These are phyloP conservation scores for Lumnitzera littorea DNA, from an alignment of 345 rosid species.

Conservation along the genomic window DNA sequence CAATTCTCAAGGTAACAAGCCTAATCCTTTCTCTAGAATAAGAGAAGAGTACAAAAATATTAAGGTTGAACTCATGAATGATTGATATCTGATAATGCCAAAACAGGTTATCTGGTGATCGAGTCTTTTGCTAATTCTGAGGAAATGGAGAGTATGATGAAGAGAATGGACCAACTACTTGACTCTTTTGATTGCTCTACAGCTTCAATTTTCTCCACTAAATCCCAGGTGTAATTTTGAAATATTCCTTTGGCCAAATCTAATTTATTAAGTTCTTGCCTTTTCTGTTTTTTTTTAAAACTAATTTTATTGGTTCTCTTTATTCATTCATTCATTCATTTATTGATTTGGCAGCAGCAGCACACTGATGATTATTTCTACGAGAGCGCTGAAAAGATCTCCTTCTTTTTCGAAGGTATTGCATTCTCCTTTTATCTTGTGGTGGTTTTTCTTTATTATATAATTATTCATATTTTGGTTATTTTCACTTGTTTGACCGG, in stretches of 20 bases:
- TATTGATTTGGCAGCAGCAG: conserved; percentile 27
- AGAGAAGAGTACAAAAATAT: background rate
- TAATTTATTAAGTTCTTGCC: background rate
- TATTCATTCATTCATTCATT: background rate
- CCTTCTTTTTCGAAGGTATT: conserved; percentile 93
- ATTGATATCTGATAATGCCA: background rate
- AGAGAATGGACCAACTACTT: conserved; percentile 62
- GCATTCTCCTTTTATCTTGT: background rate
- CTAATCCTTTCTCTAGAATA: background rate
- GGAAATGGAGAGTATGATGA: conserved; percentile 56
- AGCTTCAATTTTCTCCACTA: conserved; percentile 85
- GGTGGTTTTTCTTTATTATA: background rate
- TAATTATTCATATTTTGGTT: too few species aligned
- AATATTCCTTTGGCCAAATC: too few species aligned
- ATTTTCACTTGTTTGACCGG: too few species aligned
- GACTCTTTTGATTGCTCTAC: conserved; percentile 49
- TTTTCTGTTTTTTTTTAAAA: background rate
- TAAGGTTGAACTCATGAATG: background rate
- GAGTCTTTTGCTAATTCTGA: conserved; percentile 63
- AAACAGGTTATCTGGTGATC: conserved; percentile 63
- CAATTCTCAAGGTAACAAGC: conserved; percentile 41
- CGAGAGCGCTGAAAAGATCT: conserved; percentile 77
- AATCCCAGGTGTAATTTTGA: conserved; percentile 49
- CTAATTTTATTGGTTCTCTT: too few species aligned
- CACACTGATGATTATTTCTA: conserved; percentile 73